A percentile compares a stretch with the other conserved stretches of the same genome.
Evolutionary conservation across 2,329 filamentous ascomycete genomes (phyloP).

Genomic region (Nigrospora sphaerica): DNA sequence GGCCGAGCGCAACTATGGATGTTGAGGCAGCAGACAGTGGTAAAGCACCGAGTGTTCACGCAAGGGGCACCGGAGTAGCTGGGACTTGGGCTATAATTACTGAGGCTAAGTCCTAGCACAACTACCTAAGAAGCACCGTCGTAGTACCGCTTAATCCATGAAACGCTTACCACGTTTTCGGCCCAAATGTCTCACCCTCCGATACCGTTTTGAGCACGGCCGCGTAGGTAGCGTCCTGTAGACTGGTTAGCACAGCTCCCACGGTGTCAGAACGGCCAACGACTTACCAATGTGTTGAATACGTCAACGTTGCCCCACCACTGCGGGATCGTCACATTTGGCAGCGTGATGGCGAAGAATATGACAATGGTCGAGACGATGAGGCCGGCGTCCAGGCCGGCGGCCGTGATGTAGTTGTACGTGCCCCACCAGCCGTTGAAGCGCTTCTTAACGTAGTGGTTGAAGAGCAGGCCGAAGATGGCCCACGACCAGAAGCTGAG

Average conservation of each 20-base stretch:
- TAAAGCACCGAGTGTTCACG: too few species aligned
- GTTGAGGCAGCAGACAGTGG: too few species aligned
- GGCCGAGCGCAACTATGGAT: too few species aligned
- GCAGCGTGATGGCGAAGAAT: conserved; percentile 29
- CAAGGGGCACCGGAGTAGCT: too few species aligned
- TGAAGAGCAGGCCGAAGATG: conserved; percentile 50
- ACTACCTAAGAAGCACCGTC: too few species aligned
- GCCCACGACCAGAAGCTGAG: conserved; percentile 54
- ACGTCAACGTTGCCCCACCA: conserved; percentile 47
- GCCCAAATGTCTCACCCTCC: conserved; percentile 27
- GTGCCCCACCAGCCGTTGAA: conserved; percentile 54
- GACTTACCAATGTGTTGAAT: conserved; percentile 27
- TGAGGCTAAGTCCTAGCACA: too few species aligned
- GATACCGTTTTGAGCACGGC: conserved; percentile 23
- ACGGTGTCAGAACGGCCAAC: conserved; percentile 4
- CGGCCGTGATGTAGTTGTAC: conserved; percentile 33
- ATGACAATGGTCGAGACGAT: conserved; percentile 28
- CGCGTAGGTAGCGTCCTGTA: conserved; percentile 23
- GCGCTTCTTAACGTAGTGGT: conserved; percentile 45
- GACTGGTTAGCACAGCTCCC: too few species aligned
- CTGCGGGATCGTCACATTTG: conserved; percentile 27
- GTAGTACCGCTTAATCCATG: too few species aligned
- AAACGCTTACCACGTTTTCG: conserved; percentile 23
- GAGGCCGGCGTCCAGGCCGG: conserved; percentile 30
- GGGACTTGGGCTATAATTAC: too few species aligned